Conservation (phyloP, 768 basidiomycete species). For the Coprinopsis cinerea region DNA sequence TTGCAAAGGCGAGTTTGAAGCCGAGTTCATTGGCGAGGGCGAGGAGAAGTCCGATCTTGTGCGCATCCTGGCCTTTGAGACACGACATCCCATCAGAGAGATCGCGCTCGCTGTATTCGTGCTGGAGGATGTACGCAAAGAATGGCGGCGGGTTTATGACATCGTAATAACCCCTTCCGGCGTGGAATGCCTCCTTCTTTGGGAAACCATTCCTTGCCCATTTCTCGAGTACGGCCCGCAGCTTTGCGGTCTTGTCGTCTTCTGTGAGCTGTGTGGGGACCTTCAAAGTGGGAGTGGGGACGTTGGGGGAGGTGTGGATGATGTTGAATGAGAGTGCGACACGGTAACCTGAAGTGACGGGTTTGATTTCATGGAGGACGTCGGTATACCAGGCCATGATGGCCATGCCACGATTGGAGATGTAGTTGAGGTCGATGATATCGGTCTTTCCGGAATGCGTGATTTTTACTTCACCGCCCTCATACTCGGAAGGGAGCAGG, state of each 20-base stretch:
- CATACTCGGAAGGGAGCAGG: slow-evolving; percentile 39
- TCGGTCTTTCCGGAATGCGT: slow-evolving; percentile 29
- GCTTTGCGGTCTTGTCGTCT: background rate
- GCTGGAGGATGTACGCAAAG: background rate
- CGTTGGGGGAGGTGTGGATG: slow-evolving; percentile 31
- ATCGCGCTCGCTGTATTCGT: background rate
- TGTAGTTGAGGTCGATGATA: slow-evolving; percentile 29
- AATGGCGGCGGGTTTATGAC: background rate
- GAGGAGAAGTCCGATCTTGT: background rate
- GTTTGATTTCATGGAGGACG: slow-evolving; percentile 44
- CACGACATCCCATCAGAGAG: background rate
- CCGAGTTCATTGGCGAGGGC: background rate
- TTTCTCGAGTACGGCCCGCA: background rate
- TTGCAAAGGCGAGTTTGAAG: background rate
- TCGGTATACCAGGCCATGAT: slow-evolving; percentile 50
- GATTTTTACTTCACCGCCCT: slow-evolving; percentile 40
- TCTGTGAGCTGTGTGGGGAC: background rate
- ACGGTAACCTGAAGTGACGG: slow-evolving; percentile 42
- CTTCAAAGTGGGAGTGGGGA: background rate
- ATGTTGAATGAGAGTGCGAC: slow-evolving; percentile 48
- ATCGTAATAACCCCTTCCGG: background rate
- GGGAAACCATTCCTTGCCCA: too few relatives aligned
- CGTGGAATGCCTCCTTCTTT: background rate
- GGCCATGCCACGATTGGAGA: slow-evolving; percentile 27
- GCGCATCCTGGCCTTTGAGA: background rate